A percentile compares a stretch with the other conserved stretches of the same genome.
phyloP scores from a whole-genome alignment of 1,284 basidiomycete genomes.

The Schizophyllum commune region DNA sequence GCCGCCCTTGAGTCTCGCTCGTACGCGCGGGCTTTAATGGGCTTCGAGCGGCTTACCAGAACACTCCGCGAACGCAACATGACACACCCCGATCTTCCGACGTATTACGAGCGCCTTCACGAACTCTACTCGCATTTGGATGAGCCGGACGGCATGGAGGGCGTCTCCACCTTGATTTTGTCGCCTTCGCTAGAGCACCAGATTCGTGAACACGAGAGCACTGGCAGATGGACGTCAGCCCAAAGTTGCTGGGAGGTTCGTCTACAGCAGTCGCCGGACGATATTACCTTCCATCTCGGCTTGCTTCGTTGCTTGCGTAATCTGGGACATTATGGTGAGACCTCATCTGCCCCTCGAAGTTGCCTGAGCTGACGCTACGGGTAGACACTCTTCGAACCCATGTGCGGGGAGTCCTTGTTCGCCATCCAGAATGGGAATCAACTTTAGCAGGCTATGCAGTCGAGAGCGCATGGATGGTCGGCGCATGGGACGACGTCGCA shows the following conservation, averaged over 20 bases:
- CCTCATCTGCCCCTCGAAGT: neutral
- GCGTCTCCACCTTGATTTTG: constrained; percentile 85
- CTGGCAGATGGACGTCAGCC: constrained; percentile 95
- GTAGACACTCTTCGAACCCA: constrained; percentile 93
- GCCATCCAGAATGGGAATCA: constrained; percentile 79
- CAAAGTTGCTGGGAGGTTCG: constrained; percentile 99
- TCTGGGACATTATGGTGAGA: constrained; percentile 92
- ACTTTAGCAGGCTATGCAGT: constrained; percentile 81
- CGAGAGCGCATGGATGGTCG: constrained; percentile 94
- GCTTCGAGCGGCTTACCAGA: constrained; percentile 81
- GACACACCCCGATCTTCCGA: constrained; percentile 51
- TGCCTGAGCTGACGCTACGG: neutral
- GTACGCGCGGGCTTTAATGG: constrained; percentile 91
- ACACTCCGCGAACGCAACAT: constrained; percentile 39
- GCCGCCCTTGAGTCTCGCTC: constrained; percentile 93
- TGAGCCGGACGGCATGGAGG: constrained; percentile 99
- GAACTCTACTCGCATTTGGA: constrained; percentile 95
- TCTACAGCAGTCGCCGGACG: constrained; percentile 85
- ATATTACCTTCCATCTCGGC: constrained; percentile 85
- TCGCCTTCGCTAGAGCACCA: constrained; percentile 93
- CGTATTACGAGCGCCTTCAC: constrained; percentile 88
- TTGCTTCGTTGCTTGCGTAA: constrained; percentile 89
- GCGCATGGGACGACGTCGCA: constrained; percentile 85
- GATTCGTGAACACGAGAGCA: constrained; percentile 97
- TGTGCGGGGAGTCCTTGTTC: constrained; percentile 85